Evolutionary conservation across 495 filamentous ascomycete species (phyloP).

Genomic region (Penicillium soppii): DNA sequence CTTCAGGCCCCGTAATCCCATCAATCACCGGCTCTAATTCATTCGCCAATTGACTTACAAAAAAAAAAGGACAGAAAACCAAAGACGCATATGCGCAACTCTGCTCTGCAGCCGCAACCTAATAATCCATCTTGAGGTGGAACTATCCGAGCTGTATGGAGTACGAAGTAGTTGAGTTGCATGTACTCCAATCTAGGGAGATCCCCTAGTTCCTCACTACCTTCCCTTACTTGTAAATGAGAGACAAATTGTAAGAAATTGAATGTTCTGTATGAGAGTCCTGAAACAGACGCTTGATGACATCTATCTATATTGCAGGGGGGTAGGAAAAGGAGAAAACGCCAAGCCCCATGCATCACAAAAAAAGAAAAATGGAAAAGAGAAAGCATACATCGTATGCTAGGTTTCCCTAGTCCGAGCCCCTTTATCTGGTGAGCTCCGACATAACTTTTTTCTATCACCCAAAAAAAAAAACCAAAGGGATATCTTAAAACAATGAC

Average conservation of each 20-base stretch:
- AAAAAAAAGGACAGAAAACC: too few species aligned
- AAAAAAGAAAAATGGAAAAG: slow-evolving; percentile 12
- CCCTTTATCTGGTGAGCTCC: not conserved
- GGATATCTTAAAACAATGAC: slow-evolving; percentile 32
- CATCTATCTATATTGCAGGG: slow-evolving; percentile 15
- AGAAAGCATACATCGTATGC: slow-evolving; percentile 15
- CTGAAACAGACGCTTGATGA: slow-evolving; percentile 8
- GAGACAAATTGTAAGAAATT: slow-evolving; percentile 6
- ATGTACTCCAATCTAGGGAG: slow-evolving; percentile 7
- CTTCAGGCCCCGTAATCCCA: too few species aligned
- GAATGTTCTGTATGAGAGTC: not conserved
- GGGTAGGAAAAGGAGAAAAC: slow-evolving; percentile 4
- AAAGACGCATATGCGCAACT: not conserved
- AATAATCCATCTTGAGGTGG: slow-evolving; percentile 1
- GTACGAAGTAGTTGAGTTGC: not conserved
- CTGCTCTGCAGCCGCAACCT: slow-evolving; percentile 7
- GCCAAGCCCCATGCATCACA: slow-evolving; percentile 9
- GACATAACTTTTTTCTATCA: slow-evolving; percentile 24
- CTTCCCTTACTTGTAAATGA: slow-evolving; percentile 8
- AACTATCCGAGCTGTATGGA: not conserved
- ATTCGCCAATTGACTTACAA: not conserved
- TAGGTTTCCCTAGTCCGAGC: slow-evolving; percentile 2
- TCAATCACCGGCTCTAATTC: too few species aligned
- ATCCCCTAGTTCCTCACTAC: not conserved
- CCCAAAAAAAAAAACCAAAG: slow-evolving; percentile 12